Evolutionary conservation across 768 basidiomycete genomes (phyloP), one percentile per base, ranked within the genome.

Genomic region (Xerocomellus dryophilus): DNA sequence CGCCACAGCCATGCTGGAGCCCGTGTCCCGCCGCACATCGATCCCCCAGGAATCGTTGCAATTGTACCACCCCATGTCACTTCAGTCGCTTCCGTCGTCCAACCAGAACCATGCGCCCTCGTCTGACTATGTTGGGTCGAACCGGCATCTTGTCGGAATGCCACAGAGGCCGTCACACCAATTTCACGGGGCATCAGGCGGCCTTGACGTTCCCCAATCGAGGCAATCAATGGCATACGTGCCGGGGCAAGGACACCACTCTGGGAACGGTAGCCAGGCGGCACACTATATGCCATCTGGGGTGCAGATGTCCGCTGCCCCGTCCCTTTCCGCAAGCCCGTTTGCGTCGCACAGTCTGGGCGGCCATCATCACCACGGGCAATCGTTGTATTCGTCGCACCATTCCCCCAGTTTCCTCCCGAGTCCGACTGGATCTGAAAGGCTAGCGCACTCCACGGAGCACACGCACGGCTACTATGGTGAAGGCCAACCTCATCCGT

Each of bases 31-130:
- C 29, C 81, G 88, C 21, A 75, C 85, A 3, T 81, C 86, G 3
- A 81, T 90, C 73, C 83, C 86, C 18, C 71, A 85, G 20, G 88
- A 90, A 60, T 76, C 79, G 56, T 73, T 90, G 25, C 86, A 88
- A 64, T 76, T 91, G 38, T 90, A 88, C 67, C 86, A 87, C 61
- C 88, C 89, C 12, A 83, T 90, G 81, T 82, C 85, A 8, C 79
- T 90, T 21, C 87, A 88, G 67, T 82, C 84, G 61, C 47, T 71
- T 54, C 63, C 73, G 1, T 43, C 61, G 0, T 53, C 67, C 0
- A 66, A 66, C 46, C 72, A 68, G 57, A 65, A 51, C n/a, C 73
- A 74, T 53, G 66, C 72, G 27, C 61, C 63, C 18, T 57, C 60
- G 40, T 56, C 67, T 17, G 79, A 79, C 6, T 81, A 81, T 57